These are phyloP conservation scores for Aspergillus carlsbadensis DNA, from an alignment of 495 filamentous ascomycete genomes.

Conservation along the genomic window DNA sequence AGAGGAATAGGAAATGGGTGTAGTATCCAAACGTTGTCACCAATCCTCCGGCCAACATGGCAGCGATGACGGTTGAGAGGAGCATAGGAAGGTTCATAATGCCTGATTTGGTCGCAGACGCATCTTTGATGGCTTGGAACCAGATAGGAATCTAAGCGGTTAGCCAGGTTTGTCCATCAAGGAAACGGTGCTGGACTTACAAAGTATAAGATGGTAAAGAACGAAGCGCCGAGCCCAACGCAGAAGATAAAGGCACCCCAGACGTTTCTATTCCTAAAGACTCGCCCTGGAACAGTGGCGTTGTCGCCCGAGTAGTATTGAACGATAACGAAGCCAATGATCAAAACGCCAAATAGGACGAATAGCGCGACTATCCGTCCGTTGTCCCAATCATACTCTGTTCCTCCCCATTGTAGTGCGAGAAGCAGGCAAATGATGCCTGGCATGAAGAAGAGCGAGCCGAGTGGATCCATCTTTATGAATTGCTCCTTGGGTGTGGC, in stretches of 20 bases:
- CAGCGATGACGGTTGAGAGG: constrained; percentile 58
- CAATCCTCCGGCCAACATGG: constrained; percentile 58
- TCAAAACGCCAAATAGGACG: constrained; percentile 67
- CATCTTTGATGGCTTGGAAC: constrained; percentile 83
- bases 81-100: constrained; percentile 77
- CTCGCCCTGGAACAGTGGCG: constrained; percentile 72
- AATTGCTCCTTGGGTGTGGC: constrained; percentile 42
- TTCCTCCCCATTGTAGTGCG: constrained; percentile 85
- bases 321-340: constrained; percentile 57
- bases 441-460: constrained; percentile 68
- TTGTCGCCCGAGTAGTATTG: constrained; percentile 68
- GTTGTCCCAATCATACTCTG: constrained; percentile 62
- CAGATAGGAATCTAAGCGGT: constrained; percentile 67
- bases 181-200: constrained; percentile 20
- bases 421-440: constrained; percentile 70
- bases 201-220: constrained; percentile 65
- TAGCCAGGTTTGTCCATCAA: background rate
- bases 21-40: constrained; percentile 72
- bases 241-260: constrained; percentile 52
- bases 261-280: constrained; percentile 73
- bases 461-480: constrained; percentile 64
- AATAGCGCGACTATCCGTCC: constrained; percentile 70
- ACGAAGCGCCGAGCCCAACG: constrained; percentile 58
- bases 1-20: constrained; percentile 67
- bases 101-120: constrained; percentile 66